Conservation (phyloP, 805 yeast species). For the Candida cerambycidarum region DNA sequence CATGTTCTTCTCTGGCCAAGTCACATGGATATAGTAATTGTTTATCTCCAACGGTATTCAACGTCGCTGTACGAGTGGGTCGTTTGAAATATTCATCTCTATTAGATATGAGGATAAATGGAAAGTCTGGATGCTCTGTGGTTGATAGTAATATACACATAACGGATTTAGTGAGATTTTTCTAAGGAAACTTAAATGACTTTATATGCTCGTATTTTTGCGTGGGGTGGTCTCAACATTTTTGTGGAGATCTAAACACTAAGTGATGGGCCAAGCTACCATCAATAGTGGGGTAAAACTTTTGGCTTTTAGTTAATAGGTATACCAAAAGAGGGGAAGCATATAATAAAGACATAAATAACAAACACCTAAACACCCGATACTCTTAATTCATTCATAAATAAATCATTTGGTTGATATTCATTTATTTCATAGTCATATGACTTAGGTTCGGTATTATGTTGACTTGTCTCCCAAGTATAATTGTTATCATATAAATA, state of each 20-base stretch:
- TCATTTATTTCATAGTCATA: not conserved
- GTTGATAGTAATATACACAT: conserved; percentile 84
- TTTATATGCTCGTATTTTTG: conserved; percentile 1
- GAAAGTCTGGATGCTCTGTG: conserved; percentile 67
- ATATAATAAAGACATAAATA: too few species aligned
- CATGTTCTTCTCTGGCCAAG: conserved; percentile 67
- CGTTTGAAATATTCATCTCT: conserved; percentile 83
- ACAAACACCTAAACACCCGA: too few species aligned
- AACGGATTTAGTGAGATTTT: not conserved
- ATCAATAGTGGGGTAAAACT: too few species aligned
- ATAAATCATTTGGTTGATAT: not conserved
- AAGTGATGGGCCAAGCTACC: too few species aligned
- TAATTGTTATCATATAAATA: not conserved
- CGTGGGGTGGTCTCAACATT: conserved; percentile 4
- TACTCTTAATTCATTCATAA: too few species aligned
- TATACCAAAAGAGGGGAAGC: too few species aligned
- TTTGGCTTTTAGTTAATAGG: too few species aligned
- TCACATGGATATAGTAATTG: conserved; percentile 69
- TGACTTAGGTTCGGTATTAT: not conserved
- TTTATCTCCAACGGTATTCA: conserved; percentile 30
- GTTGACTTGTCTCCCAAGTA: conserved; percentile 1
- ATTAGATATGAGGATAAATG: conserved; percentile 75
- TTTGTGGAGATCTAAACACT: not conserved
- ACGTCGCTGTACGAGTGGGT: conserved; percentile 60
- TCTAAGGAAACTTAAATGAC: not conserved